Evolutionary conservation across 805 yeast genomes (phyloP).

Genomic region (Ogataea pilisensis): DNA sequence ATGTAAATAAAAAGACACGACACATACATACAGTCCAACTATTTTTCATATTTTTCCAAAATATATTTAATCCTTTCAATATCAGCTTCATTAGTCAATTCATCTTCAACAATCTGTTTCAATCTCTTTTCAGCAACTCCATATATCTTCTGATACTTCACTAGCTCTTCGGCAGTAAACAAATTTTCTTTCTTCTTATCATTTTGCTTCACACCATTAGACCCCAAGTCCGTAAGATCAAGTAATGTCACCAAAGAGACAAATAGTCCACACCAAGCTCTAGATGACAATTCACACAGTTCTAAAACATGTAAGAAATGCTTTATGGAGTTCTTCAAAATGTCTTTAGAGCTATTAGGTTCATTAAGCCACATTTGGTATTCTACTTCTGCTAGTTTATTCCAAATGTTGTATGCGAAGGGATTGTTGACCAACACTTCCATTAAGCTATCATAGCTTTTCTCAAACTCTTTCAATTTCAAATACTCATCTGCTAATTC

Average conservation of each 20-base stretch:
- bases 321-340: constrained; percentile 29
- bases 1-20: no score
- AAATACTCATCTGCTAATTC: constrained; percentile 69
- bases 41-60: constrained; percentile 6
- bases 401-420: constrained; percentile 60
- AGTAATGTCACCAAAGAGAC: constrained; percentile 12
- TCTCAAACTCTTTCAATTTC: constrained; percentile 56
- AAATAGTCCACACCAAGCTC: constrained; percentile 46
- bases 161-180: constrained; percentile 13
- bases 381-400: constrained; percentile 57
- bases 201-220: constrained; percentile 1
- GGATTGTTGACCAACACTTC: constrained; percentile 72
- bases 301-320: constrained; percentile 72
- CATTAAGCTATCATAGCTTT: constrained; percentile 61
- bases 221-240: neutral
- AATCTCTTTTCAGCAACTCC: constrained; percentile 36
- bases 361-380: constrained; percentile 9
- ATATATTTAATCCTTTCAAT: constrained; percentile 34
- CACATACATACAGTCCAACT: no score
- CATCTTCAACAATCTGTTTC: constrained; percentile 29
- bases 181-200: neutral
- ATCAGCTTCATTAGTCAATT: constrained; percentile 30
- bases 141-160: constrained; percentile 30
- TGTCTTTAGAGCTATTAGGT: constrained; percentile 5
- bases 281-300: constrained; percentile 59